Evolutionary conservation across 257 asterid genomes (phyloP).

Genomic region (Lycium ferocissimum): DNA sequence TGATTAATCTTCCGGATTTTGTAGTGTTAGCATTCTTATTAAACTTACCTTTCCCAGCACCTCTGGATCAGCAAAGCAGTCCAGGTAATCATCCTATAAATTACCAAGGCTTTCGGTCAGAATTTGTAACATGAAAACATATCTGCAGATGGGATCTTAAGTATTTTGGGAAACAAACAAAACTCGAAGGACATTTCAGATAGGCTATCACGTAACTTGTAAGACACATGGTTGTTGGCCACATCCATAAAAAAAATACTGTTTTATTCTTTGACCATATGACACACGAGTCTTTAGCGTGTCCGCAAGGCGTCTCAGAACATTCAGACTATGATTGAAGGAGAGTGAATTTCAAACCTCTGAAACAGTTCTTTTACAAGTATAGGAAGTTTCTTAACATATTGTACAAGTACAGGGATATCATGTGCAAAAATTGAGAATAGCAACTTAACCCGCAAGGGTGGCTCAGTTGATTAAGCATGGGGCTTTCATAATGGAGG

Average conservation of each 20-base stretch:
- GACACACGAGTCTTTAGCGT: background rate
- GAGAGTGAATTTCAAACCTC: background rate
- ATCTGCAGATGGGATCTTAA: background rate
- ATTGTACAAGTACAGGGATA: background rate
- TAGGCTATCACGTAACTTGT: background rate
- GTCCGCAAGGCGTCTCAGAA: background rate
- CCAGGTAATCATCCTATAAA: slow-evolving; percentile 53
- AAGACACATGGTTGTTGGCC: background rate
- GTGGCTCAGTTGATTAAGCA: too few relatives aligned
- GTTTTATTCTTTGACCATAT: background rate
- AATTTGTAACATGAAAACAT: background rate
- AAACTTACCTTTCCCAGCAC: slow-evolving; percentile 51
- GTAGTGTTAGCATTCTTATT: background rate
- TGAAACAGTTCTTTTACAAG: background rate
- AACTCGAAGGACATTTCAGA: background rate
- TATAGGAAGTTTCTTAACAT: background rate
- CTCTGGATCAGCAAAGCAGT: slow-evolving; percentile 53
- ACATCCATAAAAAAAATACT: background rate
- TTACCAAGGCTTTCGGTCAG: background rate
- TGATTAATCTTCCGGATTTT: background rate
- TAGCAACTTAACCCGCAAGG: background rate
- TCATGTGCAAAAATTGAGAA: background rate
- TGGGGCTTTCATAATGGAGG: too few relatives aligned
- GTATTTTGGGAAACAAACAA: background rate
- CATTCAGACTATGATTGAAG: background rate